Evolutionary conservation across 176 grass and related monocot species (phyloP).

Genomic region (Oryza glumipatula): DNA sequence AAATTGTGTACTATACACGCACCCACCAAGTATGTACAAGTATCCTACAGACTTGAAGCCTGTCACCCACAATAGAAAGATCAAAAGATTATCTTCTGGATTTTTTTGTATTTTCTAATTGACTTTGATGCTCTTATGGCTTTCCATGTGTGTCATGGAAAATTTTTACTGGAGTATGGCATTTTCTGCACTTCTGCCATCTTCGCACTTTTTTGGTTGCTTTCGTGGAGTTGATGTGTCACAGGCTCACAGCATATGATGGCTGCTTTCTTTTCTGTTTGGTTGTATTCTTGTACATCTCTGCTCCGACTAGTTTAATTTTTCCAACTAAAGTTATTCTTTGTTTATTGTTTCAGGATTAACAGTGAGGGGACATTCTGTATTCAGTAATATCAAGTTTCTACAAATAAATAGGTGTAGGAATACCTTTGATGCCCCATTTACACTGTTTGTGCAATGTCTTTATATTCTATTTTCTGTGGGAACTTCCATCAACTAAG

Average conservation of each 20-base stretch:
- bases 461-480: slow-evolving; percentile 56
- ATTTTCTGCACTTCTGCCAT: slow-evolving; percentile 18
- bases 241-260: background rate
- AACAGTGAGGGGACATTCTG: slow-evolving; percentile 21
- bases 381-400: slow-evolving; percentile 42
- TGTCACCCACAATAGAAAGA: slow-evolving; percentile 26
- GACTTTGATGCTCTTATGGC: slow-evolving; percentile 12
- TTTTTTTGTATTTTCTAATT: slow-evolving; percentile 50
- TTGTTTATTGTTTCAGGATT: slow-evolving; percentile 50
- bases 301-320: slow-evolving; percentile 28
- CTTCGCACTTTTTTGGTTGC: slow-evolving; percentile 35
- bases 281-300: slow-evolving; percentile 32
- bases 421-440: slow-evolving; percentile 47
- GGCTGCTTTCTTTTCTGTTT: slow-evolving; percentile 5
- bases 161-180: background rate
- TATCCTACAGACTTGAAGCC: slow-evolving; percentile 2
- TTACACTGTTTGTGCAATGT: slow-evolving; percentile 43
- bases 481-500: slow-evolving; percentile 69
- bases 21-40: slow-evolving; percentile 10
- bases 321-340: slow-evolving; percentile 37
- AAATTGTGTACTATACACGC: slow-evolving; percentile 7
- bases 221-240: slow-evolving; percentile 30
- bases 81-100: slow-evolving; percentile 9
- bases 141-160: slow-evolving; percentile 11
- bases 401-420: slow-evolving; percentile 21